A percentile compares a stretch with the other conserved stretches of the same genome.
Evolutionary conservation across 352 stramenopile species (phyloP).

Genomic region (Phytopythium sindhum): DNA sequence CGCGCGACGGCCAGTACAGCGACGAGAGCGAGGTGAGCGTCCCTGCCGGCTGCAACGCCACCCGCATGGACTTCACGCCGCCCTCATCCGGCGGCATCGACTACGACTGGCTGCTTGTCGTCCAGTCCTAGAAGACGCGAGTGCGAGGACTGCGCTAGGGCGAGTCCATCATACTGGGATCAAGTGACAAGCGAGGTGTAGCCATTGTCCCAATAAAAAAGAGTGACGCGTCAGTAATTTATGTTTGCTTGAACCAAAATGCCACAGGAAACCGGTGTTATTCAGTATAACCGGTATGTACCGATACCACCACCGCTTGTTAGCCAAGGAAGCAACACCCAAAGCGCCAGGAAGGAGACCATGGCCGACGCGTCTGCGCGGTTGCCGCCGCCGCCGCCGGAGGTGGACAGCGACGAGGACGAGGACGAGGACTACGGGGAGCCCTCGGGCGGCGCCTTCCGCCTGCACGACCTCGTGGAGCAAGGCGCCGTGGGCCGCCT

Average conservation of each 20-base stretch:
- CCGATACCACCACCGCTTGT: no score
- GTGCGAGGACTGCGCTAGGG: no score
- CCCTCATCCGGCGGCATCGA: constrained; percentile 16
- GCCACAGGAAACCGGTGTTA: no score
- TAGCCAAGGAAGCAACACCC: background rate
- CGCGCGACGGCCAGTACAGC: constrained; percentile 18
- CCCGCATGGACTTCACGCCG: constrained; percentile 17
- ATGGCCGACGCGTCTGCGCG: constrained; percentile 1
- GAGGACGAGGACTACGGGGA: constrained; percentile 44
- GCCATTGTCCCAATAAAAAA: no score
- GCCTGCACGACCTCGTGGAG: constrained; percentile 62
- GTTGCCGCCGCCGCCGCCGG: background rate
- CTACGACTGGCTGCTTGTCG: constrained; percentile 20
- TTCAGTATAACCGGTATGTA: no score
- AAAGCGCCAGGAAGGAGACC: background rate
- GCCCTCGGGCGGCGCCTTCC: constrained; percentile 31
- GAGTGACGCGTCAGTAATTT: no score
- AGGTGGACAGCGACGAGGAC: constrained; percentile 24
- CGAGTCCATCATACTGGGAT: no score
- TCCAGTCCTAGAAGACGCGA: background rate
- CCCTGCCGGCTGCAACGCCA: constrained; percentile 6
- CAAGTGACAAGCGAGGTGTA: no score
- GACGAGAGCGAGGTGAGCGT: constrained; percentile 8
- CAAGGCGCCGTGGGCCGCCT: constrained; percentile 46
- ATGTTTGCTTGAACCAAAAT: no score